Percentiles rank a stretch among this genome's conserved stretches.
These are phyloP conservation scores for Kodamaea suecica DNA, from an alignment of 1,139 yeast species.

Conservation along the genomic window DNA sequence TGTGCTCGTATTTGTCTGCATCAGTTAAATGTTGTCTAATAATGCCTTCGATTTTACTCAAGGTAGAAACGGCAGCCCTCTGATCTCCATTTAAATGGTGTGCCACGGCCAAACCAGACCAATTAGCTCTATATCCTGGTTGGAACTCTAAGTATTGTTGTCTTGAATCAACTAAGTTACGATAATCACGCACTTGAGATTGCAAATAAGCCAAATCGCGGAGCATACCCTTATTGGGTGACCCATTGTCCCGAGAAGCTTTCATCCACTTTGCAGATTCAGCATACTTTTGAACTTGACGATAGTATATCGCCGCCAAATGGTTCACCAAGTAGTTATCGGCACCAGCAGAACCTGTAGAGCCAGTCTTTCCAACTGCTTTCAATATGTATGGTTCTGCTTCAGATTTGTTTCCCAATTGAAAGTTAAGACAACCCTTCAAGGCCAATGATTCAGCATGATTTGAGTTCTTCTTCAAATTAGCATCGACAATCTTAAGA, in stretches of 20 bases:
- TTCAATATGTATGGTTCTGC: slow-evolving; percentile 60
- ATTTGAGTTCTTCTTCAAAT: slow-evolving; percentile 69
- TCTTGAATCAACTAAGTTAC: slow-evolving; percentile 60
- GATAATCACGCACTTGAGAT: slow-evolving; percentile 74
- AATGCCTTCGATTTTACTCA: slow-evolving; percentile 70
- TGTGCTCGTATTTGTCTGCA: slow-evolving; percentile 69
- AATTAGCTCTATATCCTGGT: slow-evolving; percentile 85
- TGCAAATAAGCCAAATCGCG: slow-evolving; percentile 82
- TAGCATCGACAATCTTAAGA: slow-evolving; percentile 68
- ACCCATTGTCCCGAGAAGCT: slow-evolving; percentile 75
- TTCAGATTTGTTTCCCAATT: slow-evolving; percentile 55
- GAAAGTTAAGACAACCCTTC: slow-evolving; percentile 69
- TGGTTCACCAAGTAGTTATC: slow-evolving; percentile 75
- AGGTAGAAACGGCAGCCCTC: slow-evolving; percentile 65
- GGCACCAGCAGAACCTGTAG: slow-evolving; percentile 28
- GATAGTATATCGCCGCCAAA: slow-evolving; percentile 79
- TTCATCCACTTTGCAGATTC: slow-evolving; percentile 81
- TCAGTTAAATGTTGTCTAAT: slow-evolving; percentile 67
- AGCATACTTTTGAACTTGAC: slow-evolving; percentile 63
- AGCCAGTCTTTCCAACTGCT: slow-evolving; percentile 48
- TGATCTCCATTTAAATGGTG: slow-evolving; percentile 72
- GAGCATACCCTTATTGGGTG: slow-evolving; percentile 73
- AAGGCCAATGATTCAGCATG: slow-evolving; percentile 84
- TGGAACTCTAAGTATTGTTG: slow-evolving; percentile 67
- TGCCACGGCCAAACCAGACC: slow-evolving; percentile 89